Base-by-base conservation (phyloP, 1,284 basidiomycete genomes). In the Tilletia caries region DNA sequence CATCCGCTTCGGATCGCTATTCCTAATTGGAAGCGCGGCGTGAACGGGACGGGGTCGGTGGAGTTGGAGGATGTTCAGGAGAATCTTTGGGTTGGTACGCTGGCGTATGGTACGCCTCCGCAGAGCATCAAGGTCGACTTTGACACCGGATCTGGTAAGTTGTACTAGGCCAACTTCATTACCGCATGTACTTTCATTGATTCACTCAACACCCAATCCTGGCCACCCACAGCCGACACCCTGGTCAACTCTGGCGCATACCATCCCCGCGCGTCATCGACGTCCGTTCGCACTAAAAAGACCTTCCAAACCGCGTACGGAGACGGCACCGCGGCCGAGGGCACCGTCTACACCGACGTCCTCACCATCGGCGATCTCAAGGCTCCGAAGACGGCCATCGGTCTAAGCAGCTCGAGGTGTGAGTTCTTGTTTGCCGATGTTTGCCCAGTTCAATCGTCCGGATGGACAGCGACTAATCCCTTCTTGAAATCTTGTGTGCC, bases 261-360 rank as follows among this genome's bases (percentile, higher is more conserved):
- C 73, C 65, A 43, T 37, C 81, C 81, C 5, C 67, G 65, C 32
- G 54, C 66, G 15, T 78, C 79, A 27, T 68, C 72, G 37, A 76
- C 76, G 23, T 71, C 75, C 8, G 48, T 50, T 29, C 27, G 73
- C 46, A 79, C 78, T 58, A 69, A 73, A 62, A 78, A 79, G 68
- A 75, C 72, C 0, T 89, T 89, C 82, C 68, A 54, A 4, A 85
- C 89, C 69, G 23, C 75, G 2, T 90, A 88, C 77, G 88, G 86
- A 13, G 88, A 89, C 76, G 87, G 87, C 20, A 87, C 87, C 13
- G 84, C 84, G 23, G 87, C 87, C 8, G 76, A 79, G 13, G 89
- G 89, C 48, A 81, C 83, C 37, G 84, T 87, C 70, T 89, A 86
- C 81, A 83, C 81, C 2, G 89, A 90, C 74, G 85, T 81, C 3